Base-by-base conservation (phyloP, 1,139 yeast species). In the Yamadazyma siamensis region DNA sequence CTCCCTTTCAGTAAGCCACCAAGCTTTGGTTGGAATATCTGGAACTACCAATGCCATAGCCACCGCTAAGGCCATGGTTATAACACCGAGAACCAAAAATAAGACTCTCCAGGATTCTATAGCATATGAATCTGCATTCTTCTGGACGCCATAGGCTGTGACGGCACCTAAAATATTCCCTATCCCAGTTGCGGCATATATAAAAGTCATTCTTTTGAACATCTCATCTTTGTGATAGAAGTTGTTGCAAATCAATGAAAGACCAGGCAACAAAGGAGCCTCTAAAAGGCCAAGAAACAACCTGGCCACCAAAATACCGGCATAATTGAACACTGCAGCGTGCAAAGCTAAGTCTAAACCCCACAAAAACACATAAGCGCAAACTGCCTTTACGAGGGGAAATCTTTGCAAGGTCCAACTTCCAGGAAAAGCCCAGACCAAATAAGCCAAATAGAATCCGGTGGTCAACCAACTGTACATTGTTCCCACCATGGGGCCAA, bases 401-500 rank as follows among this genome's bases (percentile, higher is more conserved):
- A 61, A 65, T 37, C 60, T 63, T 48, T 77, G 77, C 26, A 77
- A 53, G 15, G 75, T 47, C 43, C 60, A 67, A 34, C 70, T 64
- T 13, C 71, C 75, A 22, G 82, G 80, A 38, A 71, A 61, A 28
- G 76, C 75, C 44, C 72, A 74, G 23, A 71, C 53, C 35, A 72
- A 42, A 40, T 70, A 71, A 8, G 75, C 76, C 35, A 71, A 57
- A 40, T 70, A 71, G 49, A 80, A 77, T 18, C 75, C 65, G 1
- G 85, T 76, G n/a, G 77, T 72, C 32, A 74, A 52, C 72, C 83
- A 76, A 20, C 56, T 43, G 33, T 54, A 54, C 32, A 49, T 39
- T 27, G 51, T 46, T 15, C 54, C 54, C 4, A 31, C 37, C 27
- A 54, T 36, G 5, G 39, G 42, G 13, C 30, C 29, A 28, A 53